Base-by-base conservation (phyloP, 2,329 filamentous ascomycete genomes). In the Penicillium sp. region DNA sequence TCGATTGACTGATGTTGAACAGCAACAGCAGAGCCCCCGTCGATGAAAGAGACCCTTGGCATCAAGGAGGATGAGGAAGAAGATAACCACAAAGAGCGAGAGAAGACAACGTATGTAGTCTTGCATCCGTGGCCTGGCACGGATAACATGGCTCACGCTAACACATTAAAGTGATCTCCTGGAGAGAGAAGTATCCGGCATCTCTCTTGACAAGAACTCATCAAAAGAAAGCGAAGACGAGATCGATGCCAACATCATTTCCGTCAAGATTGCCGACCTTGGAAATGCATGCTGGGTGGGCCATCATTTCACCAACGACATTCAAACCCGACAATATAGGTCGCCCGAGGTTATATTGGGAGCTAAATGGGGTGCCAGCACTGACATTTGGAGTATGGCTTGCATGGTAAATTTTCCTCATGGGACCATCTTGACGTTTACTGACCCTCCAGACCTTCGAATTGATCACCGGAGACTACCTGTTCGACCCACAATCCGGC, bases 311-410 rank as follows among this genome's bases (percentile, higher is more conserved):
- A 98, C 93, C 64, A 96, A 98, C 66, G 93, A 98, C 67, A 98
- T 98, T 62, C 93, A 98, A 69, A 98, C 93, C 7, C 80, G 93
- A 62, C 93, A 98, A 71, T 98, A 98, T 70, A 80, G 93, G 47
- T 97, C 93, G 1, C 93, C 93, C 1, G 93, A 98, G 71, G 93
- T 98, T 46, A 97, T 98, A 50, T 75, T 98, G 16, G 93, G 93
- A 31, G 83, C 89, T 3, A 97, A 97, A 75, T 98, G 93, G 93
- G 93, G 93, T 57, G 93, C 93, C n/a, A 97, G 91, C 66, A 97
- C 93, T 1, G 93, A 98, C 70, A 87, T 97, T 6, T 98, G 93
- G 93, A 97, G 91, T 72, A 98, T 98, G 93, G 90, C 93, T 49
- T 87, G 87, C 58, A 98, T 98, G 93, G 93, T 97, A 78, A 61